A percentile compares a stretch with the other conserved stretches of the same genome.
These are phyloP conservation scores for Daedalea quercina DNA, from an alignment of 768 basidiomycete species.

Conservation along the genomic window DNA sequence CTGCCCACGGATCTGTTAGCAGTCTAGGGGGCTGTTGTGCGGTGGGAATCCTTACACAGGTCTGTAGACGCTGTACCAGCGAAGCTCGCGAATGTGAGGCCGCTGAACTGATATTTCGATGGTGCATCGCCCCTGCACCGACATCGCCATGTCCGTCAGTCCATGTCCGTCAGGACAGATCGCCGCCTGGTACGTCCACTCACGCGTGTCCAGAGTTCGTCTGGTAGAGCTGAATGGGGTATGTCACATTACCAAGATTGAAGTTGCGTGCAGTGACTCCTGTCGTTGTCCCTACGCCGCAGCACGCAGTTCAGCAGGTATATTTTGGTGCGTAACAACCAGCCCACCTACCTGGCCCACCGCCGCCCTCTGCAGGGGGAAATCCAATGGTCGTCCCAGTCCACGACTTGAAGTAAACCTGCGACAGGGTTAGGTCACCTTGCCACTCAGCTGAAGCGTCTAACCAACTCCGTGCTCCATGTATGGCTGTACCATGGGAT, in stretches of 20 bases:
- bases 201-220: conserved; percentile 45
- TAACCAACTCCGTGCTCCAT: conserved; percentile 43
- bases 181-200: conserved; percentile 5
- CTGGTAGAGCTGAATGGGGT: conserved; percentile 43
- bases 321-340: neutral
- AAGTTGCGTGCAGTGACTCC: conserved; percentile 39
- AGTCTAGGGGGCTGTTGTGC: neutral
- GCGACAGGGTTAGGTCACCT: neutral
- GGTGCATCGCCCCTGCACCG: conserved; percentile 38
- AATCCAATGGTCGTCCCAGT: conserved; percentile 41
- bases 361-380: conserved; percentile 53
- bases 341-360: conserved; percentile 35
- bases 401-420: conserved; percentile 57
- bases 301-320: neutral
- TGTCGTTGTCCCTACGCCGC: neutral
- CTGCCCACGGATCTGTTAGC: conserved; percentile 18
- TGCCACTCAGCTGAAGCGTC: neutral
- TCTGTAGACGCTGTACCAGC: conserved; percentile 33
- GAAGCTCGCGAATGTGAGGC: conserved; percentile 41
- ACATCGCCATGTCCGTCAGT: neutral
- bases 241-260: conserved; percentile 38
- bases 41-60: conserved; percentile 9
- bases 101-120: conserved; percentile 40
- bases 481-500: conserved; percentile 44
- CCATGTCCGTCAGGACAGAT: neutral